These are phyloP conservation scores for Intubia oerlemansii DNA, from an alignment of 2,329 filamentous ascomycete genomes.

Conservation along the genomic window DNA sequence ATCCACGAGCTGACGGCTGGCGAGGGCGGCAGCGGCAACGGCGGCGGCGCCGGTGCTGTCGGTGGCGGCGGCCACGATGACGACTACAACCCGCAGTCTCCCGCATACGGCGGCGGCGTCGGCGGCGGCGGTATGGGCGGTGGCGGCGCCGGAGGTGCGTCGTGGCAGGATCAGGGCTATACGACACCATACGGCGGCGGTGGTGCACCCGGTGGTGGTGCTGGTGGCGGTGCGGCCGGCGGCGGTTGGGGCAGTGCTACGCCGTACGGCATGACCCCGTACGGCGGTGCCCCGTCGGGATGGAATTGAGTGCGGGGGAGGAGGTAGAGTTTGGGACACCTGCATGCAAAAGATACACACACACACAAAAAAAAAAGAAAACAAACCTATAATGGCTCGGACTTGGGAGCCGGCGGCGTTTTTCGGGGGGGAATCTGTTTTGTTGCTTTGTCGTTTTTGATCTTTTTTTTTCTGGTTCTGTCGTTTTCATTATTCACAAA, in stretches of 20 bases:
- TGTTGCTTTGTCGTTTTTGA: not conserved
- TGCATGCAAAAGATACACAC: too few species aligned
- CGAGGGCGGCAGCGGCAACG: slow-evolving; percentile 19
- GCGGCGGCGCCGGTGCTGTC: slow-evolving; percentile 18
- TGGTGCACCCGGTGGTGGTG: slow-evolving; percentile 19
- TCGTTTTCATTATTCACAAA: not conserved
- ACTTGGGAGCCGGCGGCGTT: too few species aligned
- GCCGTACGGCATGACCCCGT: slow-evolving; percentile 22
- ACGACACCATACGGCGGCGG: slow-evolving; percentile 40
- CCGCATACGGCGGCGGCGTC: slow-evolving; percentile 41
- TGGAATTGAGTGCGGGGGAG: slow-evolving; percentile 21
- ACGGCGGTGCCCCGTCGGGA: slow-evolving; percentile 26
- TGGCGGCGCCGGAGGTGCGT: slow-evolving; percentile 17
- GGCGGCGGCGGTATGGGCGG: slow-evolving; percentile 3
- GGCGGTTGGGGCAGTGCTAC: slow-evolving; percentile 42
- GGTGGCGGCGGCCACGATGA: slow-evolving; percentile 18
- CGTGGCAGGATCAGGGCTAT: slow-evolving; percentile 42
- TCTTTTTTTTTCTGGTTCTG: slow-evolving; percentile 1
- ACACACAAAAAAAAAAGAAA: too few species aligned
- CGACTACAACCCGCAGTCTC: slow-evolving; percentile 42
- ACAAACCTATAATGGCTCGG: too few species aligned
- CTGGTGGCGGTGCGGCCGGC: slow-evolving; percentile 31
- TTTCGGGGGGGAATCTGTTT: too few species aligned
- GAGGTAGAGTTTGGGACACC: too few species aligned
- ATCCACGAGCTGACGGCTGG: slow-evolving; percentile 28